Evolutionary conservation across 768 basidiomycete species (phyloP), one percentile per base, ranked within the genome.

Genomic region (Tricholoma matsutake): DNA sequence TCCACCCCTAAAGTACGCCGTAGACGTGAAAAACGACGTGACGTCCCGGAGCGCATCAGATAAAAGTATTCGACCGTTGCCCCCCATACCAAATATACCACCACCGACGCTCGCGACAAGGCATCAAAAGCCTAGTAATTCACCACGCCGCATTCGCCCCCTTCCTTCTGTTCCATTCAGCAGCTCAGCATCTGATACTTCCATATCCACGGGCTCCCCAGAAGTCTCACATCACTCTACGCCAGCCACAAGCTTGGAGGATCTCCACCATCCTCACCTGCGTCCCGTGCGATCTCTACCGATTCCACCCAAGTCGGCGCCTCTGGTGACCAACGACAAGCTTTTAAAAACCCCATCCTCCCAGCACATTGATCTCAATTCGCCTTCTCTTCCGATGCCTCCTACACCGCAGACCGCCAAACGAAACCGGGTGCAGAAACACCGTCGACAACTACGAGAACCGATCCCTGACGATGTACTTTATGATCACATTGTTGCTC

Each of bases 381-480:
- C 37, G 41, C 66, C 41, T 49, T 39, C 13, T 51, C 67, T 34
- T 13, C 68, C 68, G 0, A 56, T 64, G 32, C 64, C 66, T 11
- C 71, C 66, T 1, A 67, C 75, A 4, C 74, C 75, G 2, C 62
- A 41, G 11, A 75, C 71, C 18, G 68, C 65, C n/a, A 71, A 64
- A 20, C 69, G 65, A 16, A 68, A 63, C 58, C 71, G 75, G 14
- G 63, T 73, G 14, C 67, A 67, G 14, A 75, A 75, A 58, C 70
- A 74, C 13, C 72, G 67, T 5, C 75, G 74, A 22, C 71, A 73
- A 54, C 67, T 76, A 28, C 76, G 75, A 31, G 72, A 73, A 61
- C 63, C 67, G 0, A 62, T 76, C 10, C 70, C 65, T 6, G 56
- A 62, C 6, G 65, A 66, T 18, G 56, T 54, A 5, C 22, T 25